phyloP scores from a whole-genome alignment of 257 asterid genomes.

The Nicotiana tomentosiformis region DNA sequence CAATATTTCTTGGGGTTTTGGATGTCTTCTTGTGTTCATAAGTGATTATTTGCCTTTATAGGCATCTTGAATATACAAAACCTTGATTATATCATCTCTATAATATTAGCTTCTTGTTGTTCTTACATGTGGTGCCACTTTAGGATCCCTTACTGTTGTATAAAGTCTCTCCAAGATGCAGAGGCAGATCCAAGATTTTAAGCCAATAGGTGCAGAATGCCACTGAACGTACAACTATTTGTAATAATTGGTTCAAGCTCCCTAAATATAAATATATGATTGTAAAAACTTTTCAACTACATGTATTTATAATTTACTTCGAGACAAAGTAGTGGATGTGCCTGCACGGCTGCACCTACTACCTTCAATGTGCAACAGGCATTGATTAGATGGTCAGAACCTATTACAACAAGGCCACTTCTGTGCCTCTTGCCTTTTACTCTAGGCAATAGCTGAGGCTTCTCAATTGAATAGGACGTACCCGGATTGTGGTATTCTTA shows the following conservation, averaged over 20 bases:
- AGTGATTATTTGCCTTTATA: not conserved
- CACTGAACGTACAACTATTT: not conserved
- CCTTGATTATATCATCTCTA: not conserved
- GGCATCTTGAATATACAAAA: not conserved
- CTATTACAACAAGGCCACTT: not conserved
- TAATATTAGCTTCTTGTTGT: not conserved
- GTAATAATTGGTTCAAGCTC: not conserved
- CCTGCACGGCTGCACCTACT: not conserved
- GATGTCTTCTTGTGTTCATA: not conserved
- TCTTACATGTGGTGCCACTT: not conserved
- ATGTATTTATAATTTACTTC: not conserved
- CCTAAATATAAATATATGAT: not conserved
- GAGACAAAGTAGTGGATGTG: not conserved
- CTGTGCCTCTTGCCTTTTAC: not conserved
- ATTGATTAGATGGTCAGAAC: not conserved
- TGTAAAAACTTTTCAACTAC: not conserved
- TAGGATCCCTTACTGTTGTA: not conserved
- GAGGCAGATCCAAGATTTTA: not conserved
- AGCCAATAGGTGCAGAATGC: not conserved
- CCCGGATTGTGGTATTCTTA: not conserved
- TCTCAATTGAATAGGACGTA: not conserved
- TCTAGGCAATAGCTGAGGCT: not conserved
- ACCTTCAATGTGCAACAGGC: not conserved
- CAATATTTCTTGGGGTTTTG: not conserved
- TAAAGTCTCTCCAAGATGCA: not conserved